Evolutionary conservation across 2,329 filamentous ascomycete genomes (phyloP).

Genomic region (Penicillium sp.): DNA sequence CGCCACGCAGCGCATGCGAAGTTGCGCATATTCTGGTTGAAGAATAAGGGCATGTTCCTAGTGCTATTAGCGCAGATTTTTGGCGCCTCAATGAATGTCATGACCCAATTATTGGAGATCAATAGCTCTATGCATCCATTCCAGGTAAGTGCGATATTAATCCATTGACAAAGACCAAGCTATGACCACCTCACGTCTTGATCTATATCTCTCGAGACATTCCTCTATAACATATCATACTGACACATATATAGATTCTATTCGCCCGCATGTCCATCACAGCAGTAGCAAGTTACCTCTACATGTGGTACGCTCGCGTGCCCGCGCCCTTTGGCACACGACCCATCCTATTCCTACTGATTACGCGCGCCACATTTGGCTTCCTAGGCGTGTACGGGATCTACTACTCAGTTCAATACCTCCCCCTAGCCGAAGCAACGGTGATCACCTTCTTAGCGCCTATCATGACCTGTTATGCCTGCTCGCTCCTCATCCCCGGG

Average conservation of each 20-base stretch:
- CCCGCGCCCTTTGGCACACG: conserved; percentile 68
- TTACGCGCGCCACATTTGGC: conserved; percentile 68
- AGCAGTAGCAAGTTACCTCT: conserved; percentile 62
- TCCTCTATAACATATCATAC: neutral
- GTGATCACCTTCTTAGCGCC: conserved; percentile 87
- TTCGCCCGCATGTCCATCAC: conserved; percentile 80
- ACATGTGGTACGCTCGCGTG: conserved; percentile 71
- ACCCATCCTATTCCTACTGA: conserved; percentile 66
- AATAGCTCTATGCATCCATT: conserved; percentile 75
- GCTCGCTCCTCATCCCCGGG: conserved; percentile 66
- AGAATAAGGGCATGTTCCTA: conserved; percentile 71
- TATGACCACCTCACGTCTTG: neutral
- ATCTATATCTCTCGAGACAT: neutral
- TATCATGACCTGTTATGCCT: conserved; percentile 75
- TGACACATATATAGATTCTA: conserved; percentile 55
- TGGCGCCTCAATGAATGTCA: conserved; percentile 81
- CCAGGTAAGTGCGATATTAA: conserved; percentile 50
- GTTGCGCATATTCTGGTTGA: conserved; percentile 50
- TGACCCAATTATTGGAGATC: conserved; percentile 71
- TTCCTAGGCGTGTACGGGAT: conserved; percentile 79
- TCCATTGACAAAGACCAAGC: neutral
- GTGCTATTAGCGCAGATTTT: conserved; percentile 79
- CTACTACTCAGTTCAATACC: conserved; percentile 73
- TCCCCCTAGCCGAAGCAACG: conserved; percentile 82
- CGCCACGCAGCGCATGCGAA: conserved; percentile 30